Evolutionary conservation across 2,329 filamentous ascomycete species (phyloP).

Genomic region (Aureobasidium sp.): DNA sequence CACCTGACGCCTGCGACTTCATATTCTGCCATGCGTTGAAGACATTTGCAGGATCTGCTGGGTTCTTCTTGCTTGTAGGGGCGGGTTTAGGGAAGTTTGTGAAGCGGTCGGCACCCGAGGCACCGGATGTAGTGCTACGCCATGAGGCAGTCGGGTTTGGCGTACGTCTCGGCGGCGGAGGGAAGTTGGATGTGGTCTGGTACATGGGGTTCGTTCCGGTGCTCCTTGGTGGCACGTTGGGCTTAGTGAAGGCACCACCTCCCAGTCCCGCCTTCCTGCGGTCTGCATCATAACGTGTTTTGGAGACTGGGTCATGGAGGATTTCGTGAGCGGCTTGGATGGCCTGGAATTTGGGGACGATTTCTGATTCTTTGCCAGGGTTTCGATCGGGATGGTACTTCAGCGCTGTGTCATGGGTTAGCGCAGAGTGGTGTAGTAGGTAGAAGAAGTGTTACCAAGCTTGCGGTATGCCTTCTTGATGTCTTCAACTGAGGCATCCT

Average conservation of each 20-base stretch:
- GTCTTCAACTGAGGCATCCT: slow-evolving; percentile 58
- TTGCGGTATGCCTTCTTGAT: slow-evolving; percentile 83
- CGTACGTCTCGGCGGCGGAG: slow-evolving; percentile 36
- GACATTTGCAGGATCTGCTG: slow-evolving; percentile 33
- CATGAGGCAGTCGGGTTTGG: slow-evolving; percentile 25
- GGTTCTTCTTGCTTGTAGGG: slow-evolving; percentile 26
- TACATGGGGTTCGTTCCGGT: slow-evolving; percentile 5
- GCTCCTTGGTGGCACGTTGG: slow-evolving; percentile 8
- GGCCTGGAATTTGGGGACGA: slow-evolving; percentile 72
- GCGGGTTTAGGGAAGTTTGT: slow-evolving; percentile 30
- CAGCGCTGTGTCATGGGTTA: slow-evolving; percentile 48
- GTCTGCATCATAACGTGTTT: slow-evolving; percentile 55
- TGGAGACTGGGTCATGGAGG: slow-evolving; percentile 49
- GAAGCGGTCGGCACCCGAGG: slow-evolving; percentile 36
- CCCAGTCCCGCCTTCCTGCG: slow-evolving; percentile 41
- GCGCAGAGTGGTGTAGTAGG: neutral
- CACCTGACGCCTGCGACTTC: slow-evolving; percentile 19
- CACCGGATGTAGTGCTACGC: slow-evolving; percentile 22
- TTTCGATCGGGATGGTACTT: slow-evolving; percentile 88
- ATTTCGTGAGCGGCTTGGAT: slow-evolving; percentile 84
- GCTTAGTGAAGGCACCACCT: slow-evolving; percentile 11
- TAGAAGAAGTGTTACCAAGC: slow-evolving; percentile 48
- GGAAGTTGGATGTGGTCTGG: slow-evolving; percentile 26
- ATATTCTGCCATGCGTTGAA: slow-evolving; percentile 43
- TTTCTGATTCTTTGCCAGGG: slow-evolving; percentile 69